Evolutionary conservation across 179 eudicot species (phyloP).

Genomic region (Amaranthus tricolor): DNA sequence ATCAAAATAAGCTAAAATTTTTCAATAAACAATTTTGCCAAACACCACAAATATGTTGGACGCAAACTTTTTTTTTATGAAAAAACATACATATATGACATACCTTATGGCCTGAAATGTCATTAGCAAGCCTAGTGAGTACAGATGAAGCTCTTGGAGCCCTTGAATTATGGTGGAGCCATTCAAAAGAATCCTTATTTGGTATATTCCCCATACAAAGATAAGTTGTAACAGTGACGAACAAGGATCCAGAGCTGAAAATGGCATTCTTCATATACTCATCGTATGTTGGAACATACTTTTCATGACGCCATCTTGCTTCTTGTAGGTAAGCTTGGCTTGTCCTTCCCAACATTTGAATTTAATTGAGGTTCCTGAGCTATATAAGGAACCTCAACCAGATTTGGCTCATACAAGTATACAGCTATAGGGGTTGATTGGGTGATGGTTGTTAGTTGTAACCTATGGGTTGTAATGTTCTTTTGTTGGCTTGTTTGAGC

Average conservation of each 20-base stretch:
- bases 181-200: conserved; percentile 21
- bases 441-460: no score
- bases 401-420: no score
- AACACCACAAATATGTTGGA: no score
- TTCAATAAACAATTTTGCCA: no score
- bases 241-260: neutral
- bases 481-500: no score
- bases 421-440: no score
- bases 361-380: no score
- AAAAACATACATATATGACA: neutral
- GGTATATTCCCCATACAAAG: conserved; percentile 11
- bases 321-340: conserved; percentile 23
- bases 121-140: conserved; percentile 18
- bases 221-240: neutral
- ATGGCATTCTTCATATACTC: conserved; percentile 20
- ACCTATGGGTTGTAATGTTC: no score
- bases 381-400: no score
- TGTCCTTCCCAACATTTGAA: no score
- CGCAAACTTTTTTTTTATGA: no score
- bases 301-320: conserved; percentile 30
- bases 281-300: conserved; percentile 19
- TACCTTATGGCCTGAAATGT: conserved; percentile 22
- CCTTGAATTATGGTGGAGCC: conserved; percentile 12
- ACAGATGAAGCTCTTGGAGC: conserved; percentile 10
- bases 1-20: no score